These are phyloP conservation scores for Coemansia sp. DNA, from an alignment of 192 early-diverging fungal genomes.

Conservation along the genomic window DNA sequence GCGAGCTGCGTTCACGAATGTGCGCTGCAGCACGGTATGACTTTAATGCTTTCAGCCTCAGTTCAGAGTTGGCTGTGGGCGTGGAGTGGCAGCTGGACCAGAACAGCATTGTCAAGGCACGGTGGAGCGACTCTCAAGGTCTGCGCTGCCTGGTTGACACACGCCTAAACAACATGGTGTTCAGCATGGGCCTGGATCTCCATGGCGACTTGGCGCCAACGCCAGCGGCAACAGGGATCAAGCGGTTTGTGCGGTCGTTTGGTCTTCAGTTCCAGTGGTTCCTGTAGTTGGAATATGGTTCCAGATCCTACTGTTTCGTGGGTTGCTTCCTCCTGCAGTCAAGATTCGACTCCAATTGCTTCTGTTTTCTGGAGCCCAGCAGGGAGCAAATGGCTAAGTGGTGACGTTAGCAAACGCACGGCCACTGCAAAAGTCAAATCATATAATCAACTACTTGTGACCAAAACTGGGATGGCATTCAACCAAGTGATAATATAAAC, in stretches of 20 bases:
- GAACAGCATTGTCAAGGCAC: constrained; percentile 58
- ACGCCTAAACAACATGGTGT: constrained; percentile 46
- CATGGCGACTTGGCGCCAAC: constrained; percentile 4
- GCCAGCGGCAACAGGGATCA: constrained; percentile 15
- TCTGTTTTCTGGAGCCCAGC: not conserved
- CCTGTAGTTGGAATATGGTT: constrained; percentile 9
- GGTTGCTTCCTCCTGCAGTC: not conserved
- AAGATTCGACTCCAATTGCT: not conserved
- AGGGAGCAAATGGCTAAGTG: not conserved
- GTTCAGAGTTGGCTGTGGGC: constrained; percentile 86
- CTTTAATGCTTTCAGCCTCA: constrained; percentile 88
- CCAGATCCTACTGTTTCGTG: not conserved
- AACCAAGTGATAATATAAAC: too few species aligned
- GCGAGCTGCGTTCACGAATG: constrained; percentile 68
- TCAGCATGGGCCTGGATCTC: constrained; percentile 43
- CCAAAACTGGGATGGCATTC: too few species aligned
- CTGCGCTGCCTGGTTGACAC: constrained; percentile 40
- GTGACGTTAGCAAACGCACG: too few species aligned
- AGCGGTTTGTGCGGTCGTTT: constrained; percentile 39
- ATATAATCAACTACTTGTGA: too few species aligned
- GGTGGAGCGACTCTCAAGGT: constrained; percentile 55
- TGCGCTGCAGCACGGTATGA: constrained; percentile 82
- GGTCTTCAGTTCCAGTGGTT: constrained; percentile 54
- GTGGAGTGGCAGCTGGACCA: constrained; percentile 72
- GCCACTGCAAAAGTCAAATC: too few species aligned